phyloP scores from a whole-genome alignment of 495 filamentous ascomycete species.

The Penicillium ochrochloron region DNA sequence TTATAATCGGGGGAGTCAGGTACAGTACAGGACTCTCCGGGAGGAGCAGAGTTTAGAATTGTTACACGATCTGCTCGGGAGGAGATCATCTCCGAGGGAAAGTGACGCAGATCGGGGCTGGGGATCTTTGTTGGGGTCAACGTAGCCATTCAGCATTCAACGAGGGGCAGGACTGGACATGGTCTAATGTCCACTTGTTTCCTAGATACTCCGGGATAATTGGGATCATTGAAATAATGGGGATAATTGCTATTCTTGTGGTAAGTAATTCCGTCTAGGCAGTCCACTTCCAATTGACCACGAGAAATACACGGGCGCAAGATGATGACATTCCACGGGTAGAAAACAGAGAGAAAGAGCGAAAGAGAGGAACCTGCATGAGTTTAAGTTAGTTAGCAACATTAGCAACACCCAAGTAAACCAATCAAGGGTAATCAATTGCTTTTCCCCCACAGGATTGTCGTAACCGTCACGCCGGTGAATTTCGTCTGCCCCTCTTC shows the following conservation, averaged over 20 bases:
- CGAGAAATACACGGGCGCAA: background rate
- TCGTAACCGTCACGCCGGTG: conserved; percentile 31
- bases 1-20: conserved; percentile 13
- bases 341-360: background rate
- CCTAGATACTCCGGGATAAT: background rate
- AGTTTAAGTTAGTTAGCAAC: conserved; percentile 11
- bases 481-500: conserved; percentile 25
- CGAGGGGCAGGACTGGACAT: conserved; percentile 3
- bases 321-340: conserved; percentile 2
- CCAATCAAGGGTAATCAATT: conserved; percentile 1
- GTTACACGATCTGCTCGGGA: background rate
- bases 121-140: conserved; percentile 11
- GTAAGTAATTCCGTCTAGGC: background rate
- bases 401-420: no score
- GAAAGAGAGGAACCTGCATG: background rate
- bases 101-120: conserved; percentile 7
- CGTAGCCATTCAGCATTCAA: conserved; percentile 9
- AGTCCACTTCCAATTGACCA: background rate
- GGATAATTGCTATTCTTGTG: background rate
- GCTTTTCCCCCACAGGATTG: conserved; percentile 24
- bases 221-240: background rate
- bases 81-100: conserved; percentile 12
- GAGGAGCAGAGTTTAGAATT: background rate
- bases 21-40: background rate
- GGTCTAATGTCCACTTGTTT: background rate